phyloP scores from a whole-genome alignment of 78 protist genomes.

The Dictyostelium capitatum region DNA sequence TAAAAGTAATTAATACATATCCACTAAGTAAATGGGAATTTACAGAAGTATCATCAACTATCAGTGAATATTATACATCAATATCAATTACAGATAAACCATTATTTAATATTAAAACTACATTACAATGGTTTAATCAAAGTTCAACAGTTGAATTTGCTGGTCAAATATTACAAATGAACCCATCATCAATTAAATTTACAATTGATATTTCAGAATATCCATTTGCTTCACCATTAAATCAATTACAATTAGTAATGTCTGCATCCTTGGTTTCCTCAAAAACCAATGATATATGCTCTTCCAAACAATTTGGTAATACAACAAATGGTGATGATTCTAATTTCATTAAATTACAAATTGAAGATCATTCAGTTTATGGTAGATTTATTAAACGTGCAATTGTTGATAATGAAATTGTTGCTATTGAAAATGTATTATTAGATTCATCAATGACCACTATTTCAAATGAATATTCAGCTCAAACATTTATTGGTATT shows the following conservation, averaged over 20 bases:
- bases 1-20: background rate
- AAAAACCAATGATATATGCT: background rate
- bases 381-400: constrained; percentile 17
- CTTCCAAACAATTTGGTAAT: background rate
- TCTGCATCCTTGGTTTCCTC: background rate
- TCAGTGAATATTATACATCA: background rate
- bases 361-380: background rate
- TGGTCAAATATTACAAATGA: background rate
- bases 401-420: background rate
- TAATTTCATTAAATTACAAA: background rate
- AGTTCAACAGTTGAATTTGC: background rate
- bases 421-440: background rate
- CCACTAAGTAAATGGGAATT: constrained; percentile 23
- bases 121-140: constrained; percentile 2
- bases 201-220: background rate
- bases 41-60: background rate
- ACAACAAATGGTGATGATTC: background rate
- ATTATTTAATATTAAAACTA: background rate
- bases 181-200: constrained; percentile 21
- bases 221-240: background rate
- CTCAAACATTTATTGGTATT: constrained; percentile 6
- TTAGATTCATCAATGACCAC: background rate
- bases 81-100: background rate
- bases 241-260: constrained; percentile 22
- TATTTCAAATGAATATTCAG: background rate